These are phyloP conservation scores for Aspergillus cristatus DNA, from an alignment of 495 filamentous ascomycete species.

Conservation along the genomic window DNA sequence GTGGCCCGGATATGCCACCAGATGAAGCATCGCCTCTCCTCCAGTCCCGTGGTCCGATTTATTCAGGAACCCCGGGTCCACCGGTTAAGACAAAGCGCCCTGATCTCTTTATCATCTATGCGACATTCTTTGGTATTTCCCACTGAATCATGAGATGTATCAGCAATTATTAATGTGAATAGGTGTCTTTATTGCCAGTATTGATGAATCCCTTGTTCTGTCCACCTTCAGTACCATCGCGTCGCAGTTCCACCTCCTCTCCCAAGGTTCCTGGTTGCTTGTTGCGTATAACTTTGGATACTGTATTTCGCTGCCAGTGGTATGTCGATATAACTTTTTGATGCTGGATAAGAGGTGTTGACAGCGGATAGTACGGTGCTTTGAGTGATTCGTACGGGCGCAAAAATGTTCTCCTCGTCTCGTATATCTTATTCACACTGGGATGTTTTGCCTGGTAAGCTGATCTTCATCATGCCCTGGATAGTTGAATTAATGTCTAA, in stretches of 20 bases:
- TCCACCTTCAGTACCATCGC: constrained; percentile 23
- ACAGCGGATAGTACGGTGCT: constrained; percentile 12
- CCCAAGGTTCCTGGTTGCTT: constrained; percentile 20
- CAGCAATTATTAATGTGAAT: too few species aligned
- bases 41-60: background rate
- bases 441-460: constrained; percentile 24
- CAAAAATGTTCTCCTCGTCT: constrained; percentile 17
- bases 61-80: background rate
- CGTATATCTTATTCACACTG: constrained; percentile 21
- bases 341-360: background rate
- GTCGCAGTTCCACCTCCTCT: constrained; percentile 16
- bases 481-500: constrained; percentile 2
- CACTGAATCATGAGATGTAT: too few species aligned
- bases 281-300: constrained; percentile 24
- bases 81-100: background rate
- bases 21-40: constrained; percentile 2
- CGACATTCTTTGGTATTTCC: constrained; percentile 4
- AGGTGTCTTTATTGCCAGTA: constrained; percentile 24
- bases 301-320: constrained; percentile 24
- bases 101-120: constrained; percentile 3
- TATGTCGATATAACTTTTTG: too few species aligned
- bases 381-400: constrained; percentile 21
- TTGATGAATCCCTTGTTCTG: constrained; percentile 19
- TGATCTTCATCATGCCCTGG: background rate
- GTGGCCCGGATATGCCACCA: background rate